Evolutionary conservation across 2,329 filamentous ascomycete species (phyloP).

Genomic region (Talaromyces islandicus): DNA sequence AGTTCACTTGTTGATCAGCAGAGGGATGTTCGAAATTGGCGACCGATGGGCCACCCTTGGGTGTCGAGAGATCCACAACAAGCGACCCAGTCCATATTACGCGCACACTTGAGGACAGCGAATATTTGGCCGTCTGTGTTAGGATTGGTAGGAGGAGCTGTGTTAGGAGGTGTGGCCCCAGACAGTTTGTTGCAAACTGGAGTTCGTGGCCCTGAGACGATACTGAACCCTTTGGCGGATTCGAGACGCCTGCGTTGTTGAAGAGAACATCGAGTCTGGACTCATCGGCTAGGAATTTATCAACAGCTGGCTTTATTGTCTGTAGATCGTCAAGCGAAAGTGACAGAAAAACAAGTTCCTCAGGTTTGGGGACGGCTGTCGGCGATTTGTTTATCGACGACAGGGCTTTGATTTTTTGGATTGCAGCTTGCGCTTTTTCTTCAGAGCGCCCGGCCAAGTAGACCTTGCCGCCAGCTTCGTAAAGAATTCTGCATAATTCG

Average conservation of each 20-base stretch:
- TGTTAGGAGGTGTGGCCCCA: slow-evolving; percentile 34
- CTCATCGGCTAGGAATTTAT: slow-evolving; percentile 33
- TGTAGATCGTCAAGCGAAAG: slow-evolving; percentile 34
- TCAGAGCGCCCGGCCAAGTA: slow-evolving; percentile 49
- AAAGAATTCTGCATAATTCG: slow-evolving; percentile 50
- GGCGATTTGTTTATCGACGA: slow-evolving; percentile 16
- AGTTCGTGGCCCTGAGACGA: slow-evolving; percentile 24
- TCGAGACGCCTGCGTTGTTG: slow-evolving; percentile 37
- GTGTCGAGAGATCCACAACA: slow-evolving; percentile 14
- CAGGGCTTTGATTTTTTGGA: slow-evolving; percentile 37
- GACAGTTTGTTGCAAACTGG: slow-evolving; percentile 32
- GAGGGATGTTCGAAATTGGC: slow-evolving; percentile 9
- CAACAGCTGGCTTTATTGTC: slow-evolving; percentile 33
- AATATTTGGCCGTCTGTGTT: slow-evolving; percentile 17
- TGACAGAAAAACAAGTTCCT: slow-evolving; percentile 5
- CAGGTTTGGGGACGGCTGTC: neutral
- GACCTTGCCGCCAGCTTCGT: slow-evolving; percentile 49
- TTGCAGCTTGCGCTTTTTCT: slow-evolving; percentile 41
- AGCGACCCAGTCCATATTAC: slow-evolving; percentile 24
- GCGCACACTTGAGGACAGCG: slow-evolving; percentile 19
- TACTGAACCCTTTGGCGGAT: slow-evolving; percentile 18
- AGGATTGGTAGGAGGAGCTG: slow-evolving; percentile 29
- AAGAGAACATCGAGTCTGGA: slow-evolving; percentile 38
- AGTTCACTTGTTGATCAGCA: slow-evolving; percentile 14
- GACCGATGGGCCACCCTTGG: slow-evolving; percentile 16